phyloP scores from a whole-genome alignment of 1,284 basidiomycete species.

The Thecaphora thlaspeos region DNA sequence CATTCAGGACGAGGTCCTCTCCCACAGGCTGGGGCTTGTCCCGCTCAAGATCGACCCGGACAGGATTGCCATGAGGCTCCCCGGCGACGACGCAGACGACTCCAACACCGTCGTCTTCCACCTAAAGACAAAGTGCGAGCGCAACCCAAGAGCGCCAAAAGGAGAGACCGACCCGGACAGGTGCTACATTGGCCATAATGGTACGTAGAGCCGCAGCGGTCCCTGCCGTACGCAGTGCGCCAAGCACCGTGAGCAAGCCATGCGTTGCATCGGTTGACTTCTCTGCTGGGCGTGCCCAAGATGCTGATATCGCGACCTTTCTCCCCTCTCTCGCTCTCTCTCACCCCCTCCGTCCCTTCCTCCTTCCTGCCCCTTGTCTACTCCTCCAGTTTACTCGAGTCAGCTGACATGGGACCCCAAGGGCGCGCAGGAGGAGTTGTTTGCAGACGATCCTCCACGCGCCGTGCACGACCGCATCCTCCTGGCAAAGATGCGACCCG shows the following conservation, averaged over 20 bases:
- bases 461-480: slow-evolving; percentile 83
- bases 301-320: too few relatives aligned
- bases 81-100: slow-evolving; percentile 68
- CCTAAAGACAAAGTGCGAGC: slow-evolving; percentile 71
- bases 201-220: neutral
- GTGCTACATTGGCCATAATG: slow-evolving; percentile 35
- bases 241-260: too few relatives aligned
- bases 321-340: too few relatives aligned
- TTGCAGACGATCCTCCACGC: slow-evolving; percentile 64
- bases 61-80: slow-evolving; percentile 59
- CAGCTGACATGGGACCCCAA: slow-evolving; percentile 79
- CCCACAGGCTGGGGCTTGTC: slow-evolving; percentile 84
- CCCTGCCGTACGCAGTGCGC: neutral
- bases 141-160: slow-evolving; percentile 63
- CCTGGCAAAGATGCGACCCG: slow-evolving; percentile 88
- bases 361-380: neutral
- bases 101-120: slow-evolving; percentile 89
- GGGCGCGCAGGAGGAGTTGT: slow-evolving; percentile 71
- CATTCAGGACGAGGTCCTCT: slow-evolving; percentile 88
- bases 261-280: too few relatives aligned
- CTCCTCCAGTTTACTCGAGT: slow-evolving; percentile 68
- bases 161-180: slow-evolving; percentile 60
- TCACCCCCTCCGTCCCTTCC: too few relatives aligned
- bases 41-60: slow-evolving; percentile 85
- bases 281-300: too few relatives aligned